Base-by-base conservation (phyloP, 495 filamentous ascomycete genomes). In the Achaetomiella virescens region DNA sequence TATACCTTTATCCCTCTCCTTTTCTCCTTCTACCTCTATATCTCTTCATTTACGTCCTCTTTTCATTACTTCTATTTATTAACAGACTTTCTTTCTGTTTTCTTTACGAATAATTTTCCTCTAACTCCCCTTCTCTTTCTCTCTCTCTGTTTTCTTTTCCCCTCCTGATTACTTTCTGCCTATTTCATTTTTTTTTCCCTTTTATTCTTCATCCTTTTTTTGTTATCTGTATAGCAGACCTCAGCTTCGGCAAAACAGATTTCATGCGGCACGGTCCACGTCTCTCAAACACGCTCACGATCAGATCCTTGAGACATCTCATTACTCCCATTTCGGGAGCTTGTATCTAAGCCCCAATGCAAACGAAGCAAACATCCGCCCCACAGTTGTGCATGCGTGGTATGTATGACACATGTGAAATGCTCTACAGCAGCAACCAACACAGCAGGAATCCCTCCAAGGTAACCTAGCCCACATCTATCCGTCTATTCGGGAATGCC, bases 291-390 rank as follows among this genome's bases (percentile, higher is more conserved):
- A 31, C 27, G 9, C 5, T 4, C 5, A 31, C 4, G 27, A 4
- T 5, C 4, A 9, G 9, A 9, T 31, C 9, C 27, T 4, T 31
- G 27, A 31, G 27, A 31, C 27, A 31, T 31, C 5, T 31, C 27
- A 31, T 31, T 31, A 31, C 27, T 5, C 9, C 45, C 17, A 15
- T 17, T 27, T 2, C 25, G 9, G 5, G 24, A 33, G n/a, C 44
- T 47, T 31, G 14, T 24, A 29, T 35, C 9, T 4, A 31, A 31
- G 27, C 10, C 17, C 25, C 37, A 3, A 52, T 43, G 36, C 25
- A 52, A 54, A 12, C 20, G 21, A 54, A 54, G 20, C 51, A 54
- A 37, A 24, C 29, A 44, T 42, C 41, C 51, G 41, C 51, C 51
- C 48, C 8, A 22, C n/a, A n/a, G n/a, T 14, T 31, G n/a, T 51